Percentiles rank a stretch among this genome's conserved stretches.
Conservation (phyloP, 495 filamentous ascomycete genomes). For the Bombardia bombarda region DNA sequence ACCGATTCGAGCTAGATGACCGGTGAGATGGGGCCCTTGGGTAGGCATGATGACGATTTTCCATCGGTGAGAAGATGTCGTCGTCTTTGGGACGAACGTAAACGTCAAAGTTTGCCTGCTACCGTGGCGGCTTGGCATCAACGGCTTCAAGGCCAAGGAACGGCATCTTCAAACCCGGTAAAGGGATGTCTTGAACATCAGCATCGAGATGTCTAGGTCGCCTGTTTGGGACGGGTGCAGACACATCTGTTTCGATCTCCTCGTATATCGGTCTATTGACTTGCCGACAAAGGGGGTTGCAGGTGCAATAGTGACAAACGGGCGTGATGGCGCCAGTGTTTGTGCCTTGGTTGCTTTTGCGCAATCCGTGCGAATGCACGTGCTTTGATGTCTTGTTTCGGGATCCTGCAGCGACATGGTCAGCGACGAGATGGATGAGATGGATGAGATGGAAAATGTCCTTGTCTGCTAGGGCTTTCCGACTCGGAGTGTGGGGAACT, state of each 20-base stretch:
- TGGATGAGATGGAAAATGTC: no score
- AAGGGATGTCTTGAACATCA: slow-evolving; percentile 2
- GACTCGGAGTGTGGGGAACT: no score
- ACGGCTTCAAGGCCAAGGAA: slow-evolving; percentile 1
- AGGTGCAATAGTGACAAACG: not conserved
- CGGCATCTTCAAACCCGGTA: slow-evolving; percentile 10
- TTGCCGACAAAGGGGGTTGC: not conserved
- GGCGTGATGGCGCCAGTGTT: not conserved
- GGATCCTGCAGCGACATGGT: not conserved
- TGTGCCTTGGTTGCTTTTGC: not conserved
- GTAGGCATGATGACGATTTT: slow-evolving; percentile 8
- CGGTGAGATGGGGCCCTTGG: slow-evolving; percentile 10
- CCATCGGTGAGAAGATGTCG: slow-evolving; percentile 7
- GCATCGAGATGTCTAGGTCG: not conserved
- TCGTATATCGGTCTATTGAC: no score
- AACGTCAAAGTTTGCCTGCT: no score
- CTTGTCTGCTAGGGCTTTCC: no score
- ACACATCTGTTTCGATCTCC: slow-evolving; percentile 3
- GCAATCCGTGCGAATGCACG: not conserved
- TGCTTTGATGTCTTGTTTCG: not conserved
- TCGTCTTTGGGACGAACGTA: slow-evolving; percentile 1
- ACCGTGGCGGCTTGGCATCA: no score
- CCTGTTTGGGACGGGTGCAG: slow-evolving; percentile 1
- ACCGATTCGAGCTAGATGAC: slow-evolving; percentile 10
- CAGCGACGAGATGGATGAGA: no score